These are phyloP conservation scores for Trichosporon sp. DNA, from an alignment of 1,284 basidiomycete species.

Conservation along the genomic window DNA sequence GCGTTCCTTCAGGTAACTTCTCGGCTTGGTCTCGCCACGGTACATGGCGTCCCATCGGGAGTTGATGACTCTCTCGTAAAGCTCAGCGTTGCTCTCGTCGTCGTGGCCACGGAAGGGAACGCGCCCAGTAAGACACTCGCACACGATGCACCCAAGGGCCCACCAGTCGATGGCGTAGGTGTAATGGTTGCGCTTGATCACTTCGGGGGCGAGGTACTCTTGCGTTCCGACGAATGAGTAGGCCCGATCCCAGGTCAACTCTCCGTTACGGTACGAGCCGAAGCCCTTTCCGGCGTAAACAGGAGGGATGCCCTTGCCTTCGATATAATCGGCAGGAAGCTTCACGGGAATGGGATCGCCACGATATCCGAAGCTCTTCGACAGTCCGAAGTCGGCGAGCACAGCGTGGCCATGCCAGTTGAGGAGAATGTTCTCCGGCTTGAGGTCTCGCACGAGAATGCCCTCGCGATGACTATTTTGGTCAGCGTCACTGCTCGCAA, in stretches of 20 bases:
- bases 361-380: slow-evolving; percentile 40
- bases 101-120: slow-evolving; percentile 31
- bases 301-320: slow-evolving; percentile 22
- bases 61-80: slow-evolving; percentile 24
- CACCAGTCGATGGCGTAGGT: slow-evolving; percentile 97
- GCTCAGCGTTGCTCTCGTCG: slow-evolving; percentile 21
- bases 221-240: slow-evolving; percentile 59
- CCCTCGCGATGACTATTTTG: slow-evolving; percentile 47
- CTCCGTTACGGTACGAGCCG: slow-evolving; percentile 22
- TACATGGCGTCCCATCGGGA: slow-evolving; percentile 43
- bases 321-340: slow-evolving; percentile 22
- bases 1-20: slow-evolving; percentile 15
- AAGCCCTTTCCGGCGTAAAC: slow-evolving; percentile 21
- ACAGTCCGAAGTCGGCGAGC: slow-evolving; percentile 83
- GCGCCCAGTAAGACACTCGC: slow-evolving; percentile 65
- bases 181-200: slow-evolving; percentile 85
- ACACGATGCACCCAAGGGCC: slow-evolving; percentile 94
- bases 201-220: slow-evolving; percentile 86
- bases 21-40: slow-evolving; percentile 16
- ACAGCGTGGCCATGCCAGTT: slow-evolving; percentile 90
- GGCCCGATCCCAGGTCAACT: slow-evolving; percentile 25
- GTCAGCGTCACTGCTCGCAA: background rate
- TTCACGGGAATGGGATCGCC: slow-evolving; percentile 39
- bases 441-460: slow-evolving; percentile 52
- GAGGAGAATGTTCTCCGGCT: slow-evolving; percentile 83